A percentile compares a stretch with the other conserved stretches of the same genome.
These are phyloP conservation scores for Polygonum aviculare DNA, from an alignment of 148 eudicot genomes.

Conservation along the genomic window DNA sequence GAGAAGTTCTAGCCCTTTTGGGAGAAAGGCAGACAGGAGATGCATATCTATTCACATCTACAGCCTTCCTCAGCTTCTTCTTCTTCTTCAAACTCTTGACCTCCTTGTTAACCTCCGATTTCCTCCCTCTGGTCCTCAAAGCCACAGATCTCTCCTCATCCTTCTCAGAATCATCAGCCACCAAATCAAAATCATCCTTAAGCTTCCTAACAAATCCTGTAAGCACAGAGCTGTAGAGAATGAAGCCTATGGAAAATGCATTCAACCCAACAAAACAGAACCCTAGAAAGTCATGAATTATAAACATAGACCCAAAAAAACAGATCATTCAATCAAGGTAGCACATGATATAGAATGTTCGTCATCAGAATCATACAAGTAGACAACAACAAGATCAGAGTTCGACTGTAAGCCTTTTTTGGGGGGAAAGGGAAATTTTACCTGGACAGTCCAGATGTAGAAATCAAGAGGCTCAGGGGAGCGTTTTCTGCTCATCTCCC, in stretches of 20 bases:
- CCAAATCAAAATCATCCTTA: slow-evolving; percentile 69
- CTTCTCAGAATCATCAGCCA: slow-evolving; percentile 25
- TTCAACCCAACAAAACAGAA: not conserved
- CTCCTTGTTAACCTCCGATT: not conserved
- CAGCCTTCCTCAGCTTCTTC: not conserved
- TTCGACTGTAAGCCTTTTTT: not conserved
- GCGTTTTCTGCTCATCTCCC: slow-evolving; percentile 64
- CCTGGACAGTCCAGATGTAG: slow-evolving; percentile 73
- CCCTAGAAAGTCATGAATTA: not conserved
- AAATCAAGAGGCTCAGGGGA: slow-evolving; percentile 68
- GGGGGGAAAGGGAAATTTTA: slow-evolving; percentile 6
- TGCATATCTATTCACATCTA: not conserved
- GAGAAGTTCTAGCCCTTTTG: not conserved
- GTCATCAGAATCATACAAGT: not conserved
- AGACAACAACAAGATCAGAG: not conserved
- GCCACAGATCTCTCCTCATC: slow-evolving; percentile 10
- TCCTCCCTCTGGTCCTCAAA: slow-evolving; percentile 29
- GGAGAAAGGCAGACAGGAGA: not conserved
- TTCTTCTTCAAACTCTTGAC: slow-evolving; percentile 1
- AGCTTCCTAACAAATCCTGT: slow-evolving; percentile 44
- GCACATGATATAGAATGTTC: not conserved
- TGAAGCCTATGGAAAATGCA: not conserved
- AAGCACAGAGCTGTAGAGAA: not conserved
- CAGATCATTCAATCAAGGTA: not conserved
- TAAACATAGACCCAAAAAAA: not conserved